These are phyloP conservation scores for Paramecium biaurelia DNA, from an alignment of 73 alveolate genomes.

Conservation along the genomic window DNA sequence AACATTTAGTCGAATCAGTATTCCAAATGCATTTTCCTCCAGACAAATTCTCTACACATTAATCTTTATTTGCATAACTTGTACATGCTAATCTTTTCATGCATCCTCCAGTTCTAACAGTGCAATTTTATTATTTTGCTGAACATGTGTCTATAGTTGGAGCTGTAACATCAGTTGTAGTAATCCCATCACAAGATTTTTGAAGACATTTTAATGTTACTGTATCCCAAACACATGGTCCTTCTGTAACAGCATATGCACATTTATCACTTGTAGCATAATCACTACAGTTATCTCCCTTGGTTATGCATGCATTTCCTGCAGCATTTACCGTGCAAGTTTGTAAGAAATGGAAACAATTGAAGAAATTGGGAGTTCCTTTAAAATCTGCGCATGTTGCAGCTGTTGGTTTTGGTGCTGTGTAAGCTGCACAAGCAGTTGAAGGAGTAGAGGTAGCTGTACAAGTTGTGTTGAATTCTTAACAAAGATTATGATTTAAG, in stretches of 20 bases:
- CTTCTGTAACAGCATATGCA: background rate
- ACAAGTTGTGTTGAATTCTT: background rate
- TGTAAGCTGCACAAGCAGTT: background rate
- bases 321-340: background rate
- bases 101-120: background rate
- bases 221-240: background rate
- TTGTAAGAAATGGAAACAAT: background rate
- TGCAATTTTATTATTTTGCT: background rate
- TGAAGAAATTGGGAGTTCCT: background rate
- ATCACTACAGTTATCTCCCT: background rate
- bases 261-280: background rate
- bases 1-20: background rate
- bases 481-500: background rate
- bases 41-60: background rate
- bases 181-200: background rate
- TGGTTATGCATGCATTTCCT: background rate
- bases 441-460: background rate
- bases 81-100: background rate
- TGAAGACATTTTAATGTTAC: background rate
- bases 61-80: background rate
- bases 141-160: background rate
- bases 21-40: background rate
- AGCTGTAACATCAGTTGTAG: background rate
- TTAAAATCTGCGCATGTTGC: background rate
- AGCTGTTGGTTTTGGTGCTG: too few relatives aligned